Evolutionary conservation across 352 stramenopile genomes (phyloP), one percentile per base, ranked within the genome.

Genomic region (Phytophthora fragariae): DNA sequence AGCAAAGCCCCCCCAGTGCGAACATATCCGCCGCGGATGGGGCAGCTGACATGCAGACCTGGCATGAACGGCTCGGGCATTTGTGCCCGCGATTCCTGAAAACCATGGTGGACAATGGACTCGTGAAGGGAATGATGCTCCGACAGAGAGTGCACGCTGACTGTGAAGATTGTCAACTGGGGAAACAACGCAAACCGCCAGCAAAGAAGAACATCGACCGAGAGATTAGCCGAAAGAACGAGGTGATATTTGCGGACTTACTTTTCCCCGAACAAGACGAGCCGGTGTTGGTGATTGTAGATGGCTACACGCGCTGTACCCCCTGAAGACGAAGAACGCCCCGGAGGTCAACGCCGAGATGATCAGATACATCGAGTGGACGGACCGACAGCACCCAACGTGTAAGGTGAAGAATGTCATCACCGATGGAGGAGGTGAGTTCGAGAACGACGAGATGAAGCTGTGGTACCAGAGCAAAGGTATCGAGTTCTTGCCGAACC

Each of bases 231-330:
- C 5, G 12, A 33, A 57, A 63, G 35, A 70, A 63, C n/a, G 39
- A 62, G 46, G 41, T 63, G 2, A n/a, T 56, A 12, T 63, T 63
- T n/a, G 62, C 31, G 11, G 54, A 63, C 14, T 27, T 62, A 19
- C 24, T 70, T 2, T 63, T 58, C 24, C 44, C 53, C 7, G n/a
- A 63, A 5, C 41, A 39, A 63, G 10, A 70, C 19, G 19, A 58
- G 19, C 27, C 54, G 2, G 62, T 58, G 7, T n/a, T 21, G 19
- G 19, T 21, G 19, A 21, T 70, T 17, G 29, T 59, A 6, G 44
- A 70, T 59, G 62, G 44, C 4, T 63, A 70, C 55, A 41, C 54
- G 63, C 41, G 5, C 41, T 70, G 1, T 70, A 70, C 17, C 62
- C 54, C 2, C 31, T 70, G n/a, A 58, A 58, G 12, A 63, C 62